These are phyloP conservation scores for Cynara cardunculus DNA, from an alignment of 129 eudicot species.

Conservation along the genomic window DNA sequence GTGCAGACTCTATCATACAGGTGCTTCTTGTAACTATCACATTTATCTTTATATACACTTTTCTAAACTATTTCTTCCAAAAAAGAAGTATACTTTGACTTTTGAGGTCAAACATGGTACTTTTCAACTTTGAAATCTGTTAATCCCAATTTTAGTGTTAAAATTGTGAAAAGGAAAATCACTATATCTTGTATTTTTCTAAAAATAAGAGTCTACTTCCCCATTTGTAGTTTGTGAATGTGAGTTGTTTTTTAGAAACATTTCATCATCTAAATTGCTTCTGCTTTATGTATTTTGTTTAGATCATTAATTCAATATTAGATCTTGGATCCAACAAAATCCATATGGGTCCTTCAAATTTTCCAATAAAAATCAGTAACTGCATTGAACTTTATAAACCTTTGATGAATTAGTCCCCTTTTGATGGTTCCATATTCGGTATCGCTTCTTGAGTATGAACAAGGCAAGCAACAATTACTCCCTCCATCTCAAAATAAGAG, in stretches of 20 bases:
- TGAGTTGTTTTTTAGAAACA: no score
- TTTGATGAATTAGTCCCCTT: background rate
- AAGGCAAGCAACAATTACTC: no score
- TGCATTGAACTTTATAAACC: background rate
- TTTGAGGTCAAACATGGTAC: background rate
- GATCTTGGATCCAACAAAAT: no score
- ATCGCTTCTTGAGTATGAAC: background rate
- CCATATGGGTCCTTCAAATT: background rate
- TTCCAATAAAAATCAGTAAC: background rate
- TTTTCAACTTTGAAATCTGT: background rate
- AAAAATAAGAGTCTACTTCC: no score
- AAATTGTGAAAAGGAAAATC: no score
- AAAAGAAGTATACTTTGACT: background rate
- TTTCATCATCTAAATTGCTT: no score
- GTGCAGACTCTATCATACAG: constrained; percentile 78
- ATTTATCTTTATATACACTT: background rate
- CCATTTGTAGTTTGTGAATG: no score
- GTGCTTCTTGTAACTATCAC: constrained; percentile 24
- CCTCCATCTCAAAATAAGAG: background rate
- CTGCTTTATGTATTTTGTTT: no score
- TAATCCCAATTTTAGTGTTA: no score
- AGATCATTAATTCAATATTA: no score
- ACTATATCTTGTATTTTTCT: no score
- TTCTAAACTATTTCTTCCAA: background rate
- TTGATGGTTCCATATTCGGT: background rate